Base-by-base conservation (phyloP, 805 yeast species). In the Yamadazyma paraphyllophila region DNA sequence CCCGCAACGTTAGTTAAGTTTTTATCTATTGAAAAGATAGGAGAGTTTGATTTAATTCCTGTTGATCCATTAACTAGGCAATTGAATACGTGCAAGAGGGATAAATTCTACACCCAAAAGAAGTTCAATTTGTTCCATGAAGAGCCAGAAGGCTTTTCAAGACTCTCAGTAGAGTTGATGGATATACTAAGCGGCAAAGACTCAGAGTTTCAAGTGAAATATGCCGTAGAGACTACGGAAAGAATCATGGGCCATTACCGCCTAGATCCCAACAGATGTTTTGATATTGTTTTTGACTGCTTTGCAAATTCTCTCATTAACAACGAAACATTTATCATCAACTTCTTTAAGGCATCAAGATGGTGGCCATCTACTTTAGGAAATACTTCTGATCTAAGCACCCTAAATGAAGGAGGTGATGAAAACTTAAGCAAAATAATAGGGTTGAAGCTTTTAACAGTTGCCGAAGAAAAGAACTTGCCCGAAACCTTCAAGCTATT, bases 71-170 rank as follows among this genome's bases (percentile, higher is more conserved):
- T 76, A 33, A 71, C 63, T 10, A 70, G 66, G 25, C 64, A 66
- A 34, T 54, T 71, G 55, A 65, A 70, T 53, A 55, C 66, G 40
- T 46, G 60, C 41, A 54, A 66, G 58, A 49, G 77, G 61, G 67
- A 78, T 57, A 66, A 73, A 60, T 56, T 66, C 55, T 69, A 69
- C 59, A 68, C 81, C 44, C 70, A 80, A 48, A 73, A 73, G 57
- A 80, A 82, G 51, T 88, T 71, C 65, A 85, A 86, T 47, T 66
- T 89, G 13, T 55, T 88, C 7, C 78, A 81, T 41, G 96, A 91
- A 61, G 85, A 85, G 49, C 69, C 81, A 17, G 89, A 85, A 57
- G 97, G 97, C 0, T 90, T 80, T 62, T 63, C 95, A 10, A 82
- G 81, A 53, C 66, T 87, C 27, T 60, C 81, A 0, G 73, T 73